phyloP scores from a whole-genome alignment of 805 yeast genomes.

The Candida sphagnicola region DNA sequence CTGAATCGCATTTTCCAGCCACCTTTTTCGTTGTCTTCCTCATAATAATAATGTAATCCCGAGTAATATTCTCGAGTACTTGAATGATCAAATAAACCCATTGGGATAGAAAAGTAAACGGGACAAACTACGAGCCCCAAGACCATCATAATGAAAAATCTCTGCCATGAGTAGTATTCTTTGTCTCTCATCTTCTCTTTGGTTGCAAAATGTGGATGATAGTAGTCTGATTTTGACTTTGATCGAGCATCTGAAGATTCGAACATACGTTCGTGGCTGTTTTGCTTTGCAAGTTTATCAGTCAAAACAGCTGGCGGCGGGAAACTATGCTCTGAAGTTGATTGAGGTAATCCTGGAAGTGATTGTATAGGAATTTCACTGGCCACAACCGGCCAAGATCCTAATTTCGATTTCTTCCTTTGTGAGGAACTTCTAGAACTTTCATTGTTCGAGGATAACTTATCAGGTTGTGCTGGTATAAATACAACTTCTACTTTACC shows the following conservation, averaged over 20 bases:
- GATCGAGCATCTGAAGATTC: not conserved
- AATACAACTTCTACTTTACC: not conserved
- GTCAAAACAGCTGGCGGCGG: slow-evolving; percentile 14
- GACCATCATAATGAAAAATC: slow-evolving; percentile 24
- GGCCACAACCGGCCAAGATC: not conserved
- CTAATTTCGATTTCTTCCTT: not conserved
- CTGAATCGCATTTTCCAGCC: slow-evolving; percentile 14
- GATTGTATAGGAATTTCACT: not conserved
- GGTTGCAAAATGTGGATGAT: not conserved
- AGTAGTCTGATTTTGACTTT: not conserved
- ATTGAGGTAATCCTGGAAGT: not conserved
- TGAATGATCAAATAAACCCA: slow-evolving; percentile 33
- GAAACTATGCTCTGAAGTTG: slow-evolving; percentile 4
- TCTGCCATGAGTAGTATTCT: slow-evolving; percentile 11
- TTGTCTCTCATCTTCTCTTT: not conserved
- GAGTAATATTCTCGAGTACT: slow-evolving; percentile 17
- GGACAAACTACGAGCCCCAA: slow-evolving; percentile 35
- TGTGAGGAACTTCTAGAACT: not conserved
- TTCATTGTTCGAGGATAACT: no score
- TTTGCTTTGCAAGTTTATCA: slow-evolving; percentile 10
- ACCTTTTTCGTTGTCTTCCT: not conserved
- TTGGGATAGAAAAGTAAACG: slow-evolving; percentile 29
- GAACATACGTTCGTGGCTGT: slow-evolving; percentile 17
- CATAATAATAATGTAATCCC: slow-evolving; percentile 13
- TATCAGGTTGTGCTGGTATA: not conserved